Base-by-base conservation (phyloP, 305 asterid genomes). In the Rubia occidens region DNA sequence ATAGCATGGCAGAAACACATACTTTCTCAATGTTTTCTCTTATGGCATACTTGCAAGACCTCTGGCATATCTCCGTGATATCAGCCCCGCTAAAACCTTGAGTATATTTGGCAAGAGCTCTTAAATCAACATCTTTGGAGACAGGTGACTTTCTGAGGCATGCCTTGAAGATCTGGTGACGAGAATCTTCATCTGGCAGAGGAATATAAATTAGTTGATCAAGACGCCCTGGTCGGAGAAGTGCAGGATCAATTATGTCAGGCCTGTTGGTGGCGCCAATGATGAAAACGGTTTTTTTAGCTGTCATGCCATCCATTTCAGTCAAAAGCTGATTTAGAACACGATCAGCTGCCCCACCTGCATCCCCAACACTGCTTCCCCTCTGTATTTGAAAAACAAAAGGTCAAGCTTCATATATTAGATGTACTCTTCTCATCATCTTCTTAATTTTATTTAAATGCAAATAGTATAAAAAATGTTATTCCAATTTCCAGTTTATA, bases 211-310 rank as follows among this genome's bases (percentile, higher is more conserved):
- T 83, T 29, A 86, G 72, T 74, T 86, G 91, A 76, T 86, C 91
- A 51, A 86, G 89, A 67, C 89, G 88, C 24, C 92, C 92, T 3
- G 89, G 92, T 53, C 92, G 87, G 61, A 86, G 82, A 74, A 86
- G 89, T 35, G 92, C 89, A n/a, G 89, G 81, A 67, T 86, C 92
- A 62, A 86, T 86, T 15, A 84, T 86, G 73, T 86, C 91, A 65
- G 91, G 92, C 47, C 92, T 81, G 67, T 86, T 86, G 42, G 92
- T 86, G 69, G 92, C 92, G 60, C 92, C 92, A 74, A 86, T 86
- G 11, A 84, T 86, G 72, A 86, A 86, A 39, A 86, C 91, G 15
- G 89, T 86, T 77, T 86, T 85, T 74, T 83, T 85, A 2, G 90
- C 85, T 7, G 79, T 76, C 90, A 83, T 85, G 73, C 90, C 90